phyloP scores from a whole-genome alignment of 208 protist species.

The Phytomonas sp. region DNA sequence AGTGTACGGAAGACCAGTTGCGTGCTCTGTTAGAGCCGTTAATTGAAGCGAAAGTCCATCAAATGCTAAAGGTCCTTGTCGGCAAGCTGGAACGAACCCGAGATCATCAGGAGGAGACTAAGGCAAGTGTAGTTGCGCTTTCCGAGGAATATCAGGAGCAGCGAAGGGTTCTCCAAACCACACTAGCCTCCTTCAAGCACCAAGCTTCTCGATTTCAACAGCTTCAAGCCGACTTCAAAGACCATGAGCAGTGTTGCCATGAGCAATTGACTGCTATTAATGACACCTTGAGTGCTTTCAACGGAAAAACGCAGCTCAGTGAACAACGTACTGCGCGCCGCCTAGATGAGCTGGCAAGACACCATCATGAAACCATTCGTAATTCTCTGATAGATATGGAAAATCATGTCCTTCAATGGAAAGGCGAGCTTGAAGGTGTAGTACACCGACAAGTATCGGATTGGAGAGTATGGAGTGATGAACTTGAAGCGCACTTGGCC shows the following conservation, averaged over 20 bases:
- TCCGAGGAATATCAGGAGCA: not conserved
- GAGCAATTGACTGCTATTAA: slow-evolving; percentile 25
- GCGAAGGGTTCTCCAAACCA: not conserved
- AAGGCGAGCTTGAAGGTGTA: slow-evolving; percentile 18
- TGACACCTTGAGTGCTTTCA: slow-evolving; percentile 24
- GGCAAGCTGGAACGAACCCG: not conserved
- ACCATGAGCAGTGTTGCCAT: not conserved
- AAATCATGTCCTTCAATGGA: slow-evolving; percentile 26
- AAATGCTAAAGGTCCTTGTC: not conserved
- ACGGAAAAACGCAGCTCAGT: slow-evolving; percentile 19
- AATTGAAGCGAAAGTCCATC: not conserved
- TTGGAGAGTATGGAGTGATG: slow-evolving; percentile 21
- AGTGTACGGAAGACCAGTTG: not conserved
- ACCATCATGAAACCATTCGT: slow-evolving; percentile 40
- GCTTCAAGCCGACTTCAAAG: not conserved
- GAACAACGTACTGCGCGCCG: slow-evolving; percentile 33
- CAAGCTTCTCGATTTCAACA: not conserved
- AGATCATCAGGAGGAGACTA: not conserved
- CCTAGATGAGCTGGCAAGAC: slow-evolving; percentile 32
- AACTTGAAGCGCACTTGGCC: slow-evolving; percentile 31
- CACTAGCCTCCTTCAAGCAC: not conserved
- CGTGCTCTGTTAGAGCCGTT: not conserved
- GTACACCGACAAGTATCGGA: slow-evolving; percentile 17
- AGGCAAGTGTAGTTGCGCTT: not conserved
- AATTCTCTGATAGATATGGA: slow-evolving; percentile 30